Evolutionary conservation across 192 early-diverging fungal genomes (phyloP), one percentile per base, ranked within the genome.

Genomic region (Backusella australiensis): DNA sequence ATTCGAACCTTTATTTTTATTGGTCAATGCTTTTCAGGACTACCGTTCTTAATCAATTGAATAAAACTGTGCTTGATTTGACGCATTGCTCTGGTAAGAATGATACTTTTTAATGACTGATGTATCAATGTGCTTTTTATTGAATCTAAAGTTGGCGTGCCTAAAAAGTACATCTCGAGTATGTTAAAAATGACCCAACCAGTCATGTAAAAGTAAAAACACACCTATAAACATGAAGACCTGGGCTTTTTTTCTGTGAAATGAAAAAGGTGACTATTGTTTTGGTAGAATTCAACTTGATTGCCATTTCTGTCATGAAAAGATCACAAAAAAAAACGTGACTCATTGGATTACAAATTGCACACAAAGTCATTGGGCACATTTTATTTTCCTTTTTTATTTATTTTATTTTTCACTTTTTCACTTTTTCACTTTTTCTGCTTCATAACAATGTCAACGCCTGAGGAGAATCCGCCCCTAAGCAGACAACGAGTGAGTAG

Each of bases 401-500:
- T 41, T 42, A 39, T 70, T 70, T 70, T 41, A 12, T 1, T n/a
- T 41, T 12, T 3, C 21, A 32, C 32, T 32, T 32, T 32, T 12
- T 3, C 21, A 32, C 32, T 32, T 32, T 32, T 29, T 29, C 26
- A 29, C n/a, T 42, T 42, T 34, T 42, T 46, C 42, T 71, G 49
- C 70, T 26, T 65, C 7, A 74, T 78, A 63, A 32, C 38, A 67
- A 42, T 32, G 36, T 44, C 59, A 34, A 42, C 14, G 14, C 23
- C 19, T 23, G 68, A 59, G 12, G 77, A 78, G 9, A 66, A 73
- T 42, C 21, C 42, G 14, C 41, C 66, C 26, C 26, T 19, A 41
- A 44, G 39, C 19, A 68, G 80, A 44, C 80, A 82, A 42, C 38
- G 80, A 70, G 80, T 82, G 36, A 78, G 77, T 68, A 69, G 80